Evolutionary conservation across 352 stramenopile genomes (phyloP).

Genomic region (Phytophthora lateralis): DNA sequence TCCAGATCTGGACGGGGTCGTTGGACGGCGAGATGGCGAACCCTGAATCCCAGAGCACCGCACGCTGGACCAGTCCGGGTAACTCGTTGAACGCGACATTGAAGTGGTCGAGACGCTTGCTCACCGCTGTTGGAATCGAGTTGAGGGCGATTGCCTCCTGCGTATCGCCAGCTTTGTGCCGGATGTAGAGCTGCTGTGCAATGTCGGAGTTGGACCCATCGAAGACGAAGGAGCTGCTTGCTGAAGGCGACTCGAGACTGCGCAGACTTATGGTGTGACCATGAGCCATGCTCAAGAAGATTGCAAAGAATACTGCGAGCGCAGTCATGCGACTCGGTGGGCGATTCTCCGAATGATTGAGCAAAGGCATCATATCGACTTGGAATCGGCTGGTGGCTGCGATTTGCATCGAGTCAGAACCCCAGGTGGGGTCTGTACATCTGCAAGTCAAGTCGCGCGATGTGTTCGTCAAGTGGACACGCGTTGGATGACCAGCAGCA

Average conservation of each 20-base stretch:
- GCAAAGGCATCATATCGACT: constrained; percentile 5
- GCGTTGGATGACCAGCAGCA: neutral
- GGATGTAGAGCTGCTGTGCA: constrained; percentile 42
- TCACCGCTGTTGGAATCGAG: constrained; percentile 11
- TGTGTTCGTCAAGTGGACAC: neutral
- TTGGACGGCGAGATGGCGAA: constrained; percentile 27
- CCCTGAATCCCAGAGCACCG: constrained; percentile 44
- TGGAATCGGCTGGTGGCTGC: constrained; percentile 11
- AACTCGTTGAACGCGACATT: constrained; percentile 21
- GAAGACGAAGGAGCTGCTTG: constrained; percentile 26
- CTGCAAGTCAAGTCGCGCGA: neutral
- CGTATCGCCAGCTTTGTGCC: constrained; percentile 21
- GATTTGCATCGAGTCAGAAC: constrained; percentile 31
- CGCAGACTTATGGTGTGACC: constrained; percentile 7
- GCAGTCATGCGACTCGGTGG: neutral
- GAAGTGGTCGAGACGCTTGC: constrained; percentile 10
- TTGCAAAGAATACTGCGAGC: constrained; percentile 7
- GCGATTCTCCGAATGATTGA: constrained; percentile 26
- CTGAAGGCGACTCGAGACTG: constrained; percentile 9
- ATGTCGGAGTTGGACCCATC: constrained; percentile 40
- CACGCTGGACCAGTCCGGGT: constrained; percentile 37
- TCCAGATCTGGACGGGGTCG: constrained; percentile 30
- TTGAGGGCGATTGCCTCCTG: constrained; percentile 13
- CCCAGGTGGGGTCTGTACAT: neutral
- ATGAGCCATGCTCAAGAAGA: neutral